Evolutionary conservation across 2,329 filamentous ascomycete genomes (phyloP).

Genomic region (Scytalidium sp.): DNA sequence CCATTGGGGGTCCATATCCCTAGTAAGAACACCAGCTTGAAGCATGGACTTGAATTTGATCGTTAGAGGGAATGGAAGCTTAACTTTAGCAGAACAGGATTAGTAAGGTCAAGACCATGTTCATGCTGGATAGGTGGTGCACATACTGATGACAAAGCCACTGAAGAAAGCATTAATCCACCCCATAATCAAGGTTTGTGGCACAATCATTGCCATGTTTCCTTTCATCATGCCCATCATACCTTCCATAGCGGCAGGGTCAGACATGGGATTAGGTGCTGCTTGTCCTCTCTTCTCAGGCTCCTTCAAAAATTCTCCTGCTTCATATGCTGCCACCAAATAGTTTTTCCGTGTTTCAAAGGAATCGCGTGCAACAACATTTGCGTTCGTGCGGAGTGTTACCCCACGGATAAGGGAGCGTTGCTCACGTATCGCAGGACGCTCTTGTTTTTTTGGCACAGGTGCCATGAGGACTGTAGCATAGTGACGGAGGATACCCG

Average conservation of each 20-base stretch:
- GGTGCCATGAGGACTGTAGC: slow-evolving; percentile 86
- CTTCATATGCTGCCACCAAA: slow-evolving; percentile 80
- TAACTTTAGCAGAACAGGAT: slow-evolving; percentile 54
- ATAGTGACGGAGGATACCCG: slow-evolving; percentile 94
- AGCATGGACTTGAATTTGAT: slow-evolving; percentile 99
- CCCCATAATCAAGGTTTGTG: slow-evolving; percentile 98
- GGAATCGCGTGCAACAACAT: slow-evolving; percentile 71
- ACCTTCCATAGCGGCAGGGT: slow-evolving; percentile 95
- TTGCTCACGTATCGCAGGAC: slow-evolving; percentile 79
- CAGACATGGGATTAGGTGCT: slow-evolving; percentile 88
- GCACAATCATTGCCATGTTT: slow-evolving; percentile 99
- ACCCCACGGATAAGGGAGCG: slow-evolving; percentile 80
- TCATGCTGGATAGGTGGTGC: neutral
- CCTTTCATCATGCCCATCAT: slow-evolving; percentile 99
- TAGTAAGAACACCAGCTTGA: slow-evolving; percentile 92
- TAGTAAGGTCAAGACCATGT: neutral
- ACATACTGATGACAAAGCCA: slow-evolving; percentile 91
- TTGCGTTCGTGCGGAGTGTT: slow-evolving; percentile 78
- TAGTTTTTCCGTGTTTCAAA: slow-evolving; percentile 81
- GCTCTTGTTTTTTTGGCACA: slow-evolving; percentile 77
- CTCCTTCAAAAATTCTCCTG: slow-evolving; percentile 84
- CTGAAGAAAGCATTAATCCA: slow-evolving; percentile 99
- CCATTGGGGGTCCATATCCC: slow-evolving; percentile 96
- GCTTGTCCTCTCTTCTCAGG: slow-evolving; percentile 83
- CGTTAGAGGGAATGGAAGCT: slow-evolving; percentile 94